These are phyloP conservation scores for Gardenia jasminoides DNA, from an alignment of 257 asterid species.

Conservation along the genomic window DNA sequence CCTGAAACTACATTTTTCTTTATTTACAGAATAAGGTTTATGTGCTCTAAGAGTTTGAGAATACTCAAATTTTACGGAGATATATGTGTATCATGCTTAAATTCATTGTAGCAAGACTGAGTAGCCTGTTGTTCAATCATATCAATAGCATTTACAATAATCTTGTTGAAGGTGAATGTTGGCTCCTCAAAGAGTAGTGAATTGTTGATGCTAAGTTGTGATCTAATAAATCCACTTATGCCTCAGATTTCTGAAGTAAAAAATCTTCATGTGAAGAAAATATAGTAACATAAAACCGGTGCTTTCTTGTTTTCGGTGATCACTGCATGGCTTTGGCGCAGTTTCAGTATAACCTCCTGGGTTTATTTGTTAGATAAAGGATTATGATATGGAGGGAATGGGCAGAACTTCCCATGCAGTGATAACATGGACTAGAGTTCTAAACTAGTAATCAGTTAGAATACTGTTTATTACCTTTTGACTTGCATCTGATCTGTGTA, in stretches of 20 bases:
- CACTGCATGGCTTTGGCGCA: background rate
- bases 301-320: background rate
- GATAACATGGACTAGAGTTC: background rate
- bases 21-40: background rate
- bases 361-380: background rate
- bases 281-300: background rate
- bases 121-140: background rate
- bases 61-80: background rate
- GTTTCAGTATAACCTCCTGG: background rate
- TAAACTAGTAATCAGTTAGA: background rate
- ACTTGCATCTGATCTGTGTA: background rate
- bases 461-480: background rate
- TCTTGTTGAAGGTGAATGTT: background rate
- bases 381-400: background rate
- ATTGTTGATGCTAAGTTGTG: background rate
- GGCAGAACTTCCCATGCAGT: background rate
- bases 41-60: background rate
- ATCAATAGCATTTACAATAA: background rate
- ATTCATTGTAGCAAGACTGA: background rate
- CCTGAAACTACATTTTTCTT: background rate
- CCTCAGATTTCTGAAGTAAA: background rate
- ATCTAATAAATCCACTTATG: background rate
- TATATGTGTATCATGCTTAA: background rate
- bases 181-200: no score
- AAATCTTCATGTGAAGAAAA: background rate